Percentiles rank a stretch among this genome's conserved stretches.
Evolutionary conservation across 495 filamentous ascomycete species (phyloP).

Genomic region (Parathielavia appendiculata): DNA sequence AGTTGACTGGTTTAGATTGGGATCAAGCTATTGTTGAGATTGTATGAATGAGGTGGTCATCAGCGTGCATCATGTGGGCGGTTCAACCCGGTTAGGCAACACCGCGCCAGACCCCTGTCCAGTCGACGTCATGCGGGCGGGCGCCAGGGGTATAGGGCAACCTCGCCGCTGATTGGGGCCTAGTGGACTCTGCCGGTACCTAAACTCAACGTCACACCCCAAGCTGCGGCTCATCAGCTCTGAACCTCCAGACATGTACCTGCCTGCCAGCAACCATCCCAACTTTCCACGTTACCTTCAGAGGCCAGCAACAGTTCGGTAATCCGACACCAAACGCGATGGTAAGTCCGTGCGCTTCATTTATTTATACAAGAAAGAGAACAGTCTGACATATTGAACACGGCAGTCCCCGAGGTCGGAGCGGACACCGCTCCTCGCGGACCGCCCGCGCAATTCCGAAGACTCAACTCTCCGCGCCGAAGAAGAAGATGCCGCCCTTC

Average conservation of each 20-base stretch:
- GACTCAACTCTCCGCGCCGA: slow-evolving; percentile 27
- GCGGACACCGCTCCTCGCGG: slow-evolving; percentile 33
- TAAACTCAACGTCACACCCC: too few relatives aligned
- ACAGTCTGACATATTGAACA: too few relatives aligned
- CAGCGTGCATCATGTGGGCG: neutral
- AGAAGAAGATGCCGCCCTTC: slow-evolving; percentile 31
- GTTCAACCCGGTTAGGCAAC: neutral
- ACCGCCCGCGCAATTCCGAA: slow-evolving; percentile 18
- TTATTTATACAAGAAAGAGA: neutral
- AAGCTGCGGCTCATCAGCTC: neutral
- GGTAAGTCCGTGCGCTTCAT: neutral
- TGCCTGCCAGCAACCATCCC: neutral
- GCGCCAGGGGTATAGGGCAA: neutral
- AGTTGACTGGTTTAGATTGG: neutral
- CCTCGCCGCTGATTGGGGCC: neutral
- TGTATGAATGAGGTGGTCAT: neutral
- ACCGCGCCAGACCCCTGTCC: slow-evolving; percentile 2
- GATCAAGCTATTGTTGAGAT: neutral
- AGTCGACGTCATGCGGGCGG: slow-evolving; percentile 4
- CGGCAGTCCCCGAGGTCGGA: slow-evolving; percentile 21
- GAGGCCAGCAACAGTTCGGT: neutral
- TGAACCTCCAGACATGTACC: neutral
- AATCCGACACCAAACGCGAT: neutral
- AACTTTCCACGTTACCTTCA: neutral
- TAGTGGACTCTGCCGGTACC: neutral